Percentiles rank a stretch among this genome's conserved stretches.
phyloP scores from a whole-genome alignment of 2,329 filamentous ascomycete genomes.

The Cordyceps militaris region DNA sequence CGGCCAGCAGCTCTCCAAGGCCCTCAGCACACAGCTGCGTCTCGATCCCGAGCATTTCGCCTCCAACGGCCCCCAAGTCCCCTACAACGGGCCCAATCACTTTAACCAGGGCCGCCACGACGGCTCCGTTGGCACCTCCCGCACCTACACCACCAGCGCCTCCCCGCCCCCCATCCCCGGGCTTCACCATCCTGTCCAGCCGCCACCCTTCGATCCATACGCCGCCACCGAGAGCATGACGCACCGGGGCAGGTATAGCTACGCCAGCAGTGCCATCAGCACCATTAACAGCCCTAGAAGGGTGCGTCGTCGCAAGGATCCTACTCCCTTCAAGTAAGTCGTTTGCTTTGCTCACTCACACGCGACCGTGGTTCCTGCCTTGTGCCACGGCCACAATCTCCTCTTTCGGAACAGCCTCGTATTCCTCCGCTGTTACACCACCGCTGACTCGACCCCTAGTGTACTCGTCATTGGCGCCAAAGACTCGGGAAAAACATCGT shows the following conservation, averaged over 20 bases:
- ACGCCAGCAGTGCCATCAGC: slow-evolving; percentile 85
- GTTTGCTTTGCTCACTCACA: neutral
- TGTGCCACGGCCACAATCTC: neutral
- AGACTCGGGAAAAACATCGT: slow-evolving; percentile 88
- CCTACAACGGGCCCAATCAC: slow-evolving; percentile 17
- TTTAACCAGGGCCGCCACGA: slow-evolving; percentile 1
- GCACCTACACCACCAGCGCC: slow-evolving; percentile 35
- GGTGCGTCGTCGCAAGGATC: slow-evolving; percentile 90
- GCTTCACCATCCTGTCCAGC: slow-evolving; percentile 54
- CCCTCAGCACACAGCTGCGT: slow-evolving; percentile 46
- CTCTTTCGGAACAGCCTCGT: neutral
- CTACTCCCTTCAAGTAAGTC: slow-evolving; percentile 95
- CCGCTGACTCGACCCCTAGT: slow-evolving; percentile 39
- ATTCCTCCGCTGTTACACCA: neutral
- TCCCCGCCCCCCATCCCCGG: slow-evolving; percentile 54
- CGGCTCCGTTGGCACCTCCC: slow-evolving; percentile 30
- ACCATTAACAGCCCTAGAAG: slow-evolving; percentile 88
- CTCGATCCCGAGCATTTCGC: slow-evolving; percentile 36
- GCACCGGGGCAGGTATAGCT: slow-evolving; percentile 91
- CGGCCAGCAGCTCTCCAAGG: slow-evolving; percentile 36
- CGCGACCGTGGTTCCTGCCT: too few species aligned
- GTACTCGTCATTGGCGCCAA: slow-evolving; percentile 85
- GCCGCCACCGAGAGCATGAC: slow-evolving; percentile 90
- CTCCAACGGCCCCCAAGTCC: slow-evolving; percentile 35
- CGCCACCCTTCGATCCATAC: slow-evolving; percentile 62